These are phyloP conservation scores for Pugionium dolabratum DNA, from an alignment of 345 rosid genomes.

Conservation along the genomic window DNA sequence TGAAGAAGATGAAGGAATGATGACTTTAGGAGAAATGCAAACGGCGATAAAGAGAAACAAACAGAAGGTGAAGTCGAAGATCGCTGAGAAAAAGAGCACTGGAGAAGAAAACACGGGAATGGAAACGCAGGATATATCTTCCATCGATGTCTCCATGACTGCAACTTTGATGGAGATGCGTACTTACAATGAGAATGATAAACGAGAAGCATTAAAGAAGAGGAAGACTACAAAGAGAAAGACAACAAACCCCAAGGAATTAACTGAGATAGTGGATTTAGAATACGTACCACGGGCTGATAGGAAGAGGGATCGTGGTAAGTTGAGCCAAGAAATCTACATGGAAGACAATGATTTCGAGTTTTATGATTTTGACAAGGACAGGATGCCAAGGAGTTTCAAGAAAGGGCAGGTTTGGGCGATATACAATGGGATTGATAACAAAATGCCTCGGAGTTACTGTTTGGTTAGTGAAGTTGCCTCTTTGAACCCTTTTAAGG, in stretches of 20 bases:
- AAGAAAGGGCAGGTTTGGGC: constrained; percentile 94
- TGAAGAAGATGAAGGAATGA: constrained; percentile 54
- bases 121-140: constrained; percentile 21
- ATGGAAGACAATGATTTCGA: constrained; percentile 53
- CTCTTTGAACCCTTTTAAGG: constrained; percentile 69
- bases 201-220: constrained; percentile 24
- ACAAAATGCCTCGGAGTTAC: constrained; percentile 75
- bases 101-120: constrained; percentile 33
- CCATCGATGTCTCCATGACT: constrained; percentile 25
- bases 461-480: constrained; percentile 74
- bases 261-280: constrained; percentile 36
- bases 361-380: constrained; percentile 64
- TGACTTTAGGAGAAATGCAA: constrained; percentile 83
- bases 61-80: constrained; percentile 42
- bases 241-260: constrained; percentile 17
- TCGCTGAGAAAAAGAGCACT: constrained; percentile 32
- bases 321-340: constrained; percentile 32
- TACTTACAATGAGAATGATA: constrained; percentile 20
- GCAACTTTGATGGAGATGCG: constrained; percentile 40
- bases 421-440: constrained; percentile 55
- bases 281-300: constrained; percentile 32
- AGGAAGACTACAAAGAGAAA: constrained; percentile 21
- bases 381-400: constrained; percentile 59
- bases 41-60: constrained; percentile 48
- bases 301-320: constrained; percentile 39